Evolutionary conservation across 495 filamentous ascomycete genomes (phyloP), one percentile per base, ranked within the genome.

Genomic region (Penicillium dipodomyicola): DNA sequence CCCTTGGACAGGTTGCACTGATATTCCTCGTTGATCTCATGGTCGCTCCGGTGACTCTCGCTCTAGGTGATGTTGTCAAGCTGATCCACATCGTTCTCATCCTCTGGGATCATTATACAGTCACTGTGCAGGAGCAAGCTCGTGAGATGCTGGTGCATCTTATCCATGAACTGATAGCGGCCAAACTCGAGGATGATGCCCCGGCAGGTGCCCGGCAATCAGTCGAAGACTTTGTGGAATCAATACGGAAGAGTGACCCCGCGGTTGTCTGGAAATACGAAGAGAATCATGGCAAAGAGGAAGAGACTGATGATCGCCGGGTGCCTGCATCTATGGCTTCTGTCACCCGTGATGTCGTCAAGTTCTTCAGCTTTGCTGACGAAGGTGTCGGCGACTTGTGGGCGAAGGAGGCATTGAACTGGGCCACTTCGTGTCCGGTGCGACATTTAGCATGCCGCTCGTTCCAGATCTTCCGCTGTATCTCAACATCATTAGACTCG

Each of bases 101-200:
- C 2, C 81, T 97, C 12, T 98, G 94, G 94, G 94, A 98, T 67
- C 91, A 96, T 54, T 95, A 97, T 63, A 95, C 87, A 3, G 82
- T 90, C n/a, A 83, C 96, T 12, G 93, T 98, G 1, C 94, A 96
- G 63, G 94, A 97, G 57, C 92, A 97, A 69, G 92, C 94, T 40
- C 85, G 92, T 43, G 94, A 98, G 65, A 96, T 98, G 94, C 81
- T 97, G 15, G 92, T 98, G 32, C 94, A 98, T 76, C 80, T 98
- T 9, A 96, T 98, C 46, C 94, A 98, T 65, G 95, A 97, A 67
- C 81, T 98, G 15, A 88, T 98, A 29, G 92, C 97, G 37, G 94
- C 95, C 1, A 88, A 87, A 56, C 82, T 96, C 43, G 90, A 92
- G 55, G 89, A 96, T 54, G 79, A 85, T 51, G 82, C 80, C 6